phyloP scores from a whole-genome alignment of 2,329 filamentous ascomycete species.

The Thielaviopsis ethacetica region DNA sequence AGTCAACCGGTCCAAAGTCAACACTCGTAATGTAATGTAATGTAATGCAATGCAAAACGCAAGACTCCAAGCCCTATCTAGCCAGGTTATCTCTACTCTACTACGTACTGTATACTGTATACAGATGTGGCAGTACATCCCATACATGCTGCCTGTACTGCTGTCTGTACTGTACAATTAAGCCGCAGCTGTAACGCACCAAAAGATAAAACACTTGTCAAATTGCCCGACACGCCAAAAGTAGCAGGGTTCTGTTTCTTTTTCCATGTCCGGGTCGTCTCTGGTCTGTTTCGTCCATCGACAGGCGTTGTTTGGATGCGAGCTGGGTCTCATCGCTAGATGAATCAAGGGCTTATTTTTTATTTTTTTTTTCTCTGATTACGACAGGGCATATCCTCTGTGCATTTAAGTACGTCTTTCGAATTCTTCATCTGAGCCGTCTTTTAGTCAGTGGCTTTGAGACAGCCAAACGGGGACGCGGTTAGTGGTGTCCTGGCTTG shows the following conservation, averaged over 20 bases:
- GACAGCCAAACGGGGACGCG: neutral
- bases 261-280: neutral
- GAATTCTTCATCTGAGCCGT: neutral
- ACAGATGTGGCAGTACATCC: neutral
- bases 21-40: neutral
- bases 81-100: too few species aligned
- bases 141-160: too few species aligned
- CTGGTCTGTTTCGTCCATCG: neutral
- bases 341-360: neutral
- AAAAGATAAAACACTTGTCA: neutral
- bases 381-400: too few species aligned
- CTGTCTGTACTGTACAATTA: too few species aligned
- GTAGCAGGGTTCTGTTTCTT: neutral
- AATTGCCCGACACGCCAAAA: neutral
- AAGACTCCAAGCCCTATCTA: neutral
- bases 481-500: neutral
- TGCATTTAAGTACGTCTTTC: too few species aligned
- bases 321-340: neutral
- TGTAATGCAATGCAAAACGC: neutral
- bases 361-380: neutral
- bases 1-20: too few species aligned
- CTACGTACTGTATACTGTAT: too few species aligned
- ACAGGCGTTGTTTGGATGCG: neutral
- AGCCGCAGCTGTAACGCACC: neutral
- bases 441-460: neutral